Conservation (phyloP, 139 green algal genomes). For the Closterium sp. region DNA sequence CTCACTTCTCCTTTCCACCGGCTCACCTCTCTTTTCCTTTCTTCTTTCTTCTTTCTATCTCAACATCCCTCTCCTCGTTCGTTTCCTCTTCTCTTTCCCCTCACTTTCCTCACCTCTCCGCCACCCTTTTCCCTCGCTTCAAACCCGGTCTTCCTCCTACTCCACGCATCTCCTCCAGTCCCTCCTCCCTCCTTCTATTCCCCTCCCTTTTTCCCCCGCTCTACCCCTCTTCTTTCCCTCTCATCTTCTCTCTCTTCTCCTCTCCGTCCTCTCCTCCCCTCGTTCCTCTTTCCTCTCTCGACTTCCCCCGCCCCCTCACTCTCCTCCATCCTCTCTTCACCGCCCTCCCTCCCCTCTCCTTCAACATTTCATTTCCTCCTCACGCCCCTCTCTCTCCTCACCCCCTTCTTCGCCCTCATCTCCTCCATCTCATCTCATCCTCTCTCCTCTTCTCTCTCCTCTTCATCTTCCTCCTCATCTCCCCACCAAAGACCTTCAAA, state of each 20-base stretch:
- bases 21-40: not conserved
- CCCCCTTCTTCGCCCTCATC: not conserved
- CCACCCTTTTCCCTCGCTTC: not conserved
- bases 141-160: not conserved
- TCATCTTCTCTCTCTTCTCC: not conserved
- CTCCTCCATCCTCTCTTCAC: not conserved
- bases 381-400: not conserved
- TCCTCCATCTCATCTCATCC: not conserved
- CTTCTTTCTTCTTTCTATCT: not conserved
- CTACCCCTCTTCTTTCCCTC: not conserved
- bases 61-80: not conserved
- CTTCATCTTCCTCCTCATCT: not conserved
- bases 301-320: not conserved
- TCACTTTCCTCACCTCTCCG: not conserved
- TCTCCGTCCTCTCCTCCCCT: not conserved
- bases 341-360: too few species aligned
- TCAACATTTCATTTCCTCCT: too few species aligned
- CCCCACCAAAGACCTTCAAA: not conserved
- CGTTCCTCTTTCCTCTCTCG: not conserved
- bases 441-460: not conserved
- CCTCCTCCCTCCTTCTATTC: not conserved
- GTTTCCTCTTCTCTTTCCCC: not conserved
- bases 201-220: not conserved
- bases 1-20: too few species aligned
- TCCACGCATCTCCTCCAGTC: not conserved